Base-by-base conservation (phyloP, 257 asterid species). In the Capsicum baccatum region DNA sequence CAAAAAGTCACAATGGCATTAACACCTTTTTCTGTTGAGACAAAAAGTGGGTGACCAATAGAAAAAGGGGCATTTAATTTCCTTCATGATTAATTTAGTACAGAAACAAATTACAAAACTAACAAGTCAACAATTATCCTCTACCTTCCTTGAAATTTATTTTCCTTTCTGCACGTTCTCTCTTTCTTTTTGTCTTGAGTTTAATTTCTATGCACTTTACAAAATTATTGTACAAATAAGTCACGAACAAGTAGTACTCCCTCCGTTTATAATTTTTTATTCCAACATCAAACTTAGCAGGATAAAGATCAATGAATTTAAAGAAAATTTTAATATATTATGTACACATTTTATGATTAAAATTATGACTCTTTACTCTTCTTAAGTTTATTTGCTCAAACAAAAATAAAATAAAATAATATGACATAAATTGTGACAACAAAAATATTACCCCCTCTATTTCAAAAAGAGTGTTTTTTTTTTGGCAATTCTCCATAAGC, bases 101-200 rank as follows among this genome's bases (percentile, higher is more conserved):
- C 6, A 35, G 21, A 35, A 39, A 26, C 33, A 84, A 78, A 86
- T 12, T 12, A 80, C 58, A 58, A 79, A 67, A 35, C 62, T 6
- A 86, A 80, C 42, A 69, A 69, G 88, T 86, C 88, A 83, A 86
- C 63, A 8, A 79, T 74, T 8, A 57, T 47, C 6, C 17, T 63
- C 55, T 44, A 52, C 14, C 73, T 57, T 83, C 66, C 60, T 67
- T 78, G 71, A 59, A 58, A n/a, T 67, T 79, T 86, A 42, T 33
- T 64, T 69, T 44, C 79, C 66, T 79, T 69, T 56, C 47, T 63
- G 83, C 86, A 67, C 84, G 82, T 69, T 84, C 86, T 84, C 64
- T 39, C 48, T 71, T 59, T 11, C 5, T 79, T 13, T 44, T 48
- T 17, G 21, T 70, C 16, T 70, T 39, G 12, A 37, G 52, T 26